phyloP scores from a whole-genome alignment of 139 green algal genomes.

The Chlamydomonas incerta region DNA sequence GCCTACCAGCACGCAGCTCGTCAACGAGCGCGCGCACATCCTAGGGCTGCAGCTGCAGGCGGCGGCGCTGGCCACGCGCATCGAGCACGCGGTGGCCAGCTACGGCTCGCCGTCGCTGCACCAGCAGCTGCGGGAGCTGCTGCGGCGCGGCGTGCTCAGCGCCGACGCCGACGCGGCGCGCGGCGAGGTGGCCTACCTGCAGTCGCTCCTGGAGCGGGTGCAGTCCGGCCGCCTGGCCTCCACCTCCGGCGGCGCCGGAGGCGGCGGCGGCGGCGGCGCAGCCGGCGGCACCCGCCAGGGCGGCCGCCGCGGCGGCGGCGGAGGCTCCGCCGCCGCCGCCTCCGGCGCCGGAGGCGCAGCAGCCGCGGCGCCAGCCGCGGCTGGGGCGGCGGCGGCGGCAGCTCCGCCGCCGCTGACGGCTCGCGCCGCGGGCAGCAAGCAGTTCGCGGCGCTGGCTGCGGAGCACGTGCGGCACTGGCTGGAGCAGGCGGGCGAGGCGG shows the following conservation, averaged over 20 bases:
- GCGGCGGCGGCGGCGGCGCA: not conserved
- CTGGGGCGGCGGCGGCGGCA: not conserved
- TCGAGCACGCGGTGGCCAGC: not conserved
- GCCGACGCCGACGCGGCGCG: not conserved
- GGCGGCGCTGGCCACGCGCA: not conserved
- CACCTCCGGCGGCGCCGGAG: not conserved
- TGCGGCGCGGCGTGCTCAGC: not conserved
- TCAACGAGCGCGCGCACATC: constrained; percentile 33
- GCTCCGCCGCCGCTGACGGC: not conserved
- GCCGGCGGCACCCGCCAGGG: not conserved
- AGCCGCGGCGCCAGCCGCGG: not conserved
- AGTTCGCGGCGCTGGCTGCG: constrained; percentile 11
- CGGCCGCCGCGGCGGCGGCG: not conserved
- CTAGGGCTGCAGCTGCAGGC: constrained; percentile 39
- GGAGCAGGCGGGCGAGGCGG: constrained; percentile 5
- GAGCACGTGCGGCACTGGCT: constrained; percentile 36
- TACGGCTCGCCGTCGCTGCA: constrained; percentile 4
- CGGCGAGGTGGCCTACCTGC: not conserved
- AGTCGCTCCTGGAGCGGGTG: not conserved
- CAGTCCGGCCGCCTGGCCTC: not conserved
- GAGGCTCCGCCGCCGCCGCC: not conserved
- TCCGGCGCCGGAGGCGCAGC: not conserved
- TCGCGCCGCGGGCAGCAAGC: constrained; percentile 3
- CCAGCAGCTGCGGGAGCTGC: constrained; percentile 15
- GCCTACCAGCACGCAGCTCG: not conserved